Percentiles rank a stretch among this genome's conserved stretches.
Conservation (phyloP, 148 eudicot species). For the Linanthus parryae region DNA sequence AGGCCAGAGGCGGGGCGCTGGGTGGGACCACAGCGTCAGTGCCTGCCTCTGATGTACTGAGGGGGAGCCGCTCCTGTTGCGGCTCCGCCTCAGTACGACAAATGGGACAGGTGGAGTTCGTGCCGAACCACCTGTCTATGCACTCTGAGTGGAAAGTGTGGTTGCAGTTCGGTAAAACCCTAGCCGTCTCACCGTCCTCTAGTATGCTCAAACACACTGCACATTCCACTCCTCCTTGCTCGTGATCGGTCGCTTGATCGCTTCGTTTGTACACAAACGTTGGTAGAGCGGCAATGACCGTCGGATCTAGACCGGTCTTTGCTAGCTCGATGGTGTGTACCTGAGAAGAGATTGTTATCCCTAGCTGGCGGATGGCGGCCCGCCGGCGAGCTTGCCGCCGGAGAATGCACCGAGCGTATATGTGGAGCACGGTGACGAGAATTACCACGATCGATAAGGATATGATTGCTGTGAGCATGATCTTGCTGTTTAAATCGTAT, state of each 20-base stretch:
- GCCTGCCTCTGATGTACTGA: not conserved
- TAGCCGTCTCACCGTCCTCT: conserved; percentile 30
- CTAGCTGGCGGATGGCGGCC: conserved; percentile 9
- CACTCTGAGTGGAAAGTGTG: conserved; percentile 58
- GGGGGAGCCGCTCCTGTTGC: not conserved
- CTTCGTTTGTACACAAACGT: conserved; percentile 21
- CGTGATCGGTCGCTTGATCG: not conserved
- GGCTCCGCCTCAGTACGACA: conserved; percentile 55
- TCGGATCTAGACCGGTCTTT: conserved; percentile 44
- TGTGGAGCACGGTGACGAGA: conserved; percentile 22
- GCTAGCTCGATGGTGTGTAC: too few relatives aligned
- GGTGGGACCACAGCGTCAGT: conserved; percentile 5
- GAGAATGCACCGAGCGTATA: conserved; percentile 27
- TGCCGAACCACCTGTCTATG: conserved; percentile 44
- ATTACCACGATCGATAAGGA: conserved; percentile 23
- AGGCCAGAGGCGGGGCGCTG: conserved; percentile 30
- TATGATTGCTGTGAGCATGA: conserved; percentile 34
- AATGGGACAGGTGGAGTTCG: conserved; percentile 49
- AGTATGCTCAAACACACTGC: conserved; percentile 39
- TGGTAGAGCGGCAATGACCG: conserved; percentile 33
- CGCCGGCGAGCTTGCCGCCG: conserved; percentile 25
- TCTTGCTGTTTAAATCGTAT: conserved; percentile 21
- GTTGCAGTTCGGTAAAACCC: conserved; percentile 46
- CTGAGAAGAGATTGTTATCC: conserved; percentile 5
- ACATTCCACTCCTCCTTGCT: conserved; percentile 20